These are phyloP conservation scores for Luffa acutangula DNA, from an alignment of 306 rosid genomes.

Conservation along the genomic window DNA sequence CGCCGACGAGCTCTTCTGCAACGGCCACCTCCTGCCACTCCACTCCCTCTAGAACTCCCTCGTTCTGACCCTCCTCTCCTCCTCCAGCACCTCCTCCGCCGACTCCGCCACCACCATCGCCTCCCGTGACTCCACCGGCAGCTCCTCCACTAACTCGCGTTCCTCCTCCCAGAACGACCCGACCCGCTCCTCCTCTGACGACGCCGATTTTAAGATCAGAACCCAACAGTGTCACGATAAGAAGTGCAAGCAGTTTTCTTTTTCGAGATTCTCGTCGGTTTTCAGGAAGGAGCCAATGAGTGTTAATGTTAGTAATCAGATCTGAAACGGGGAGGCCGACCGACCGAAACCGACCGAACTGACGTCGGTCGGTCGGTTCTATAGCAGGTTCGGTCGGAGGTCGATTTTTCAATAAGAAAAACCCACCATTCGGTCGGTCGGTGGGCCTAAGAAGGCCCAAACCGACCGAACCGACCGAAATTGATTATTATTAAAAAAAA, in stretches of 20 bases:
- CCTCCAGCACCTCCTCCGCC: conserved; percentile 43
- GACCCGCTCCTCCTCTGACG: conserved; percentile 46
- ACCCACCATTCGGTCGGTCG: too few relatives aligned
- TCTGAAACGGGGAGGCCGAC: too few relatives aligned
- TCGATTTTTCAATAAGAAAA: too few relatives aligned
- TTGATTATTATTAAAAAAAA: too few relatives aligned
- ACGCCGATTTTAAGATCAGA: conserved; percentile 23
- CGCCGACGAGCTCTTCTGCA: conserved; percentile 64
- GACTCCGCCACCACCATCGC: conserved; percentile 62
- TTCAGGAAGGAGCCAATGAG: conserved; percentile 36
- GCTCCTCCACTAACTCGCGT: conserved; percentile 47
- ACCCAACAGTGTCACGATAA: background rate
- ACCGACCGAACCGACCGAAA: too few relatives aligned
- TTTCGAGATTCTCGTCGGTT: conserved; percentile 75
- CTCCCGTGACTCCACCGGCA: conserved; percentile 45
- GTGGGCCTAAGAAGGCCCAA: too few relatives aligned
- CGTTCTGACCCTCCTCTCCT: conserved; percentile 38
- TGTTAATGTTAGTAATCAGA: background rate
- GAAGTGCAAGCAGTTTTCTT: conserved; percentile 52
- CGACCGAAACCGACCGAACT: too few relatives aligned
- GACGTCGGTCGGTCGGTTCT: too few relatives aligned
- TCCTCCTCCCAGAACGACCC: conserved; percentile 19
- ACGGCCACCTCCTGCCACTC: conserved; percentile 47
- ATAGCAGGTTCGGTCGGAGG: too few relatives aligned
- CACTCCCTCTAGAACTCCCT: conserved; percentile 38